These are phyloP conservation scores for Apocynum venetum DNA, from an alignment of 257 asterid species.

Conservation along the genomic window DNA sequence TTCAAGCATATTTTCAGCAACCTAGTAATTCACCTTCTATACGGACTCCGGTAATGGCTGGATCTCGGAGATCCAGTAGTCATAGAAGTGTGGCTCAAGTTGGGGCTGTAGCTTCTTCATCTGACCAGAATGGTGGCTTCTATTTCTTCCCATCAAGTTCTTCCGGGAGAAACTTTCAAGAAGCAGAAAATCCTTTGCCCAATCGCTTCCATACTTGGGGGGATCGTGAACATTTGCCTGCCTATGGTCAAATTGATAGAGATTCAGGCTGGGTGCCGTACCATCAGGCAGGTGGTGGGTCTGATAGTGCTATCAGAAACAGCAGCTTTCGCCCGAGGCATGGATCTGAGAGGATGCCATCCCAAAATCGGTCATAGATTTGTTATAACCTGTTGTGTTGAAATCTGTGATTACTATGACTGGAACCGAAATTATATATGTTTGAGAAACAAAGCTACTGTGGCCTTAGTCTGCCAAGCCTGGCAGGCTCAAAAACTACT, in stretches of 20 bases:
- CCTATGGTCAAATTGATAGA: constrained; percentile 49
- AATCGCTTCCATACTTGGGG: constrained; percentile 58
- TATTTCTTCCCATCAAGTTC: constrained; percentile 55
- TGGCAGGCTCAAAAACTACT: constrained; percentile 29
- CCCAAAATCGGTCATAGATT: constrained; percentile 57
- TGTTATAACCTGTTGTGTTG: constrained; percentile 22
- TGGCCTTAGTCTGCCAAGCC: constrained; percentile 21
- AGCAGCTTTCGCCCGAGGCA: constrained; percentile 58
- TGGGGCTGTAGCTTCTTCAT: constrained; percentile 45
- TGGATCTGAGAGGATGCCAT: constrained; percentile 74
- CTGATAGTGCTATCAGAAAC: constrained; percentile 34
- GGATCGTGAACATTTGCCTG: constrained; percentile 55
- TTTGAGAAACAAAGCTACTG: constrained; percentile 44
- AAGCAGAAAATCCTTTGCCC: constrained; percentile 44
- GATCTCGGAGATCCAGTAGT: constrained; percentile 48
- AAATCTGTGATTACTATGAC: constrained; percentile 41
- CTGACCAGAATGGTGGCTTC: constrained; percentile 56
- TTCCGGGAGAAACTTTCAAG: constrained; percentile 58
- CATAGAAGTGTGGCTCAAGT: constrained; percentile 53
- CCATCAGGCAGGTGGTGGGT: constrained; percentile 40
- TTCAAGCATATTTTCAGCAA: constrained; percentile 69
- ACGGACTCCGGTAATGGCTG: constrained; percentile 40
- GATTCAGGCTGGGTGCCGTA: constrained; percentile 68
- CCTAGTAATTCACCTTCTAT: constrained; percentile 43
- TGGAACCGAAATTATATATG: constrained; percentile 34